Conservation (phyloP, 768 basidiomycete species). For the Tylopilus felleus region DNA sequence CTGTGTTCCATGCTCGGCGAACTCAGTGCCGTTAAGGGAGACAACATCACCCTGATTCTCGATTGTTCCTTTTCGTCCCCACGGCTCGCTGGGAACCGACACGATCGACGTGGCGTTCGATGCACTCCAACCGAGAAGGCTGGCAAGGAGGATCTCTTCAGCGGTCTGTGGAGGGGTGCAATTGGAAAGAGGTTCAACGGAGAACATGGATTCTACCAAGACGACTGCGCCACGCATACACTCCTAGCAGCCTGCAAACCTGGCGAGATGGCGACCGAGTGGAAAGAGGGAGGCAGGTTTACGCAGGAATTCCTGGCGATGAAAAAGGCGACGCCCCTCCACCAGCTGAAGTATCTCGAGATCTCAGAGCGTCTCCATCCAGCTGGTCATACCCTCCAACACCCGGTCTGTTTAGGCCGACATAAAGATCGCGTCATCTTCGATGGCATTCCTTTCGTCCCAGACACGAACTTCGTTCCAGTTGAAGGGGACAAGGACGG, state of each 20-base stretch:
- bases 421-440: constrained; percentile 52
- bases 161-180: constrained; percentile 52
- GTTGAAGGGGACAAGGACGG: constrained; percentile 39
- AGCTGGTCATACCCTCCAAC: constrained; percentile 38
- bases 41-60: constrained; percentile 67
- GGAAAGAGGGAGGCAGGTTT: constrained; percentile 61
- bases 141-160: constrained; percentile 50
- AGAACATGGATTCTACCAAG: constrained; percentile 45
- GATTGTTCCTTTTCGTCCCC: constrained; percentile 60
- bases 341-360: constrained; percentile 48
- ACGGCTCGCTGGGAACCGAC: constrained; percentile 36
- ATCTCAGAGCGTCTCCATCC: constrained; percentile 44
- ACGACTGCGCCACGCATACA: constrained; percentile 41
- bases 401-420: constrained; percentile 48
- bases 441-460: constrained; percentile 51
- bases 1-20: constrained; percentile 59
- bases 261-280: constrained; percentile 55
- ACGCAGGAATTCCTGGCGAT: constrained; percentile 53
- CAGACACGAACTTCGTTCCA: constrained; percentile 47
- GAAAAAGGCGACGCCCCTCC: constrained; percentile 45
- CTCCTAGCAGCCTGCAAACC: constrained; percentile 56
- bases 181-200: constrained; percentile 35
- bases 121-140: constrained; percentile 62
- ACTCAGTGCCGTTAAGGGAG: constrained; percentile 53
- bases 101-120: constrained; percentile 48